Evolutionary conservation across 2,329 filamentous ascomycete genomes (phyloP).

Genomic region (Polytolypa hystricis): DNA sequence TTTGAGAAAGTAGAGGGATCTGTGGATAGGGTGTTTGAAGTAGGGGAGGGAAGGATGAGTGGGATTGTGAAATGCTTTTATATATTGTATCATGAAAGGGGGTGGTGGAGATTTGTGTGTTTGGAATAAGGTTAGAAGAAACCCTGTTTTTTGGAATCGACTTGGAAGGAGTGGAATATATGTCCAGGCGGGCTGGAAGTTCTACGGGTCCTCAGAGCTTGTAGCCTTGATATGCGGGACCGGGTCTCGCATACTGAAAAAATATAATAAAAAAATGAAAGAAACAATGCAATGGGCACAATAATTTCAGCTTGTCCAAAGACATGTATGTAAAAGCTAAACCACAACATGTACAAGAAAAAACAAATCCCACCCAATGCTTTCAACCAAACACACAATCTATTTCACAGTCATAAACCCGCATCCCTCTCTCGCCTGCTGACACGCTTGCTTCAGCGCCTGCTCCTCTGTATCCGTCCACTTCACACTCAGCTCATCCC

Average conservation of each 20-base stretch:
- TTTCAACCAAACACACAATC: too few species aligned
- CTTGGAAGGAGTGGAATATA: neutral
- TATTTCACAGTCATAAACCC: slow-evolving; percentile 51
- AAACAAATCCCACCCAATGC: neutral
- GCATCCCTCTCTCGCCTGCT: slow-evolving; percentile 46
- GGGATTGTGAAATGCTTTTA: too few species aligned
- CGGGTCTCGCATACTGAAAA: neutral
- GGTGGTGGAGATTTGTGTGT: too few species aligned
- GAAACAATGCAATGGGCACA: neutral
- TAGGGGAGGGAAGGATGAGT: too few species aligned
- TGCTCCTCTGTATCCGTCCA: slow-evolving; percentile 57
- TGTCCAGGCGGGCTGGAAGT: neutral
- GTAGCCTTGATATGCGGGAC: neutral
- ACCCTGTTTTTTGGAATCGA: too few species aligned
- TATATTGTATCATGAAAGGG: too few species aligned
- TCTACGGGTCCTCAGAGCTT: neutral
- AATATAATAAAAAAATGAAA: neutral
- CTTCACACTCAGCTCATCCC: slow-evolving; percentile 51
- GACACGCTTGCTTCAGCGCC: slow-evolving; percentile 44
- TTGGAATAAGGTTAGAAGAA: too few species aligned
- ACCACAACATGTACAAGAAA: neutral
- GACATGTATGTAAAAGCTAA: neutral
- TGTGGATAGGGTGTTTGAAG: too few species aligned
- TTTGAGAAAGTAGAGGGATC: too few species aligned
- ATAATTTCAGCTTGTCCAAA: neutral